Conservation (phyloP, 2,329 filamentous ascomycete genomes). For the Venturia asperata region DNA sequence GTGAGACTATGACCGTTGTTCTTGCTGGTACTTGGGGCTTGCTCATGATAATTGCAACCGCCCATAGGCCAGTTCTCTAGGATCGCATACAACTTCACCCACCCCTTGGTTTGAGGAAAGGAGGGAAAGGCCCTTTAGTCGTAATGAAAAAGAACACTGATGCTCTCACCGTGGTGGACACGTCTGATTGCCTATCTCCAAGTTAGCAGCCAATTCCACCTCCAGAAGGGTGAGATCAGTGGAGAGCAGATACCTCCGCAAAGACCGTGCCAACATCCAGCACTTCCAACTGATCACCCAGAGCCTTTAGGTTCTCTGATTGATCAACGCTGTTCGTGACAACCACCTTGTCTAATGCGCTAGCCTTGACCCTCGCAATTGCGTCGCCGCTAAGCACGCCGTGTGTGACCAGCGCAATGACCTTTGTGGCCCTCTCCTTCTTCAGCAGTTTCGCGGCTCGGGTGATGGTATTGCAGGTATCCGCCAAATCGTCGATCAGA, state of each 20-base stretch:
- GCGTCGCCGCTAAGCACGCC: constrained; percentile 93
- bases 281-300: constrained; percentile 84
- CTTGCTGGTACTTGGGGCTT: background rate
- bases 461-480: constrained; percentile 96
- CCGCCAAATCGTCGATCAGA: constrained; percentile 86
- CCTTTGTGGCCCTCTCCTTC: constrained; percentile 79
- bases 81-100: background rate
- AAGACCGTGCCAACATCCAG: constrained; percentile 85
- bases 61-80: background rate
- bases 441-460: constrained; percentile 94
- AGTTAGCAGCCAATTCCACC: constrained; percentile 22
- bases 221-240: background rate
- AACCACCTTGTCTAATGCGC: constrained; percentile 83
- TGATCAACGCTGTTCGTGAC: constrained; percentile 96
- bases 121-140: constrained; percentile 41
- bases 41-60: background rate
- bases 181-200: constrained; percentile 66
- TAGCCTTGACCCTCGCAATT: constrained; percentile 88
- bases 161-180: constrained; percentile 95
- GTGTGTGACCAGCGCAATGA: constrained; percentile 90
- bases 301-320: constrained; percentile 62
- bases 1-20: background rate
- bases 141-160: constrained; percentile 89
- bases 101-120: background rate
- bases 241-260: constrained; percentile 57